Evolutionary conservation across 257 asterid species (phyloP).

Genomic region (Oldenlandia corymbosa): DNA sequence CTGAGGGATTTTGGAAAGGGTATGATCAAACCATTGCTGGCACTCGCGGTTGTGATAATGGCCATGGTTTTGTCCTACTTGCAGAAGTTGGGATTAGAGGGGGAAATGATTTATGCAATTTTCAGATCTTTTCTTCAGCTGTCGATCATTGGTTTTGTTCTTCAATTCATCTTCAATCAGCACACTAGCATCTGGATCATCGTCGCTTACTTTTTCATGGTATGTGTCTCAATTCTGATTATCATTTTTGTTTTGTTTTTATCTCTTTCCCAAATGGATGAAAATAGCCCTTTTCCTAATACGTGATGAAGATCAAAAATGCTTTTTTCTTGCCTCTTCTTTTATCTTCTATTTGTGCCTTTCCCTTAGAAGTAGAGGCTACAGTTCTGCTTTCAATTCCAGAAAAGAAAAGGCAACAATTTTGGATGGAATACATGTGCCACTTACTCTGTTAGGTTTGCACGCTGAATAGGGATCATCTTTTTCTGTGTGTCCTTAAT

Average conservation of each 20-base stretch:
- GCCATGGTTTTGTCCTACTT: slow-evolving; percentile 60
- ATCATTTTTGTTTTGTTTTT: not conserved
- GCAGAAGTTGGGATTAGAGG: slow-evolving; percentile 67
- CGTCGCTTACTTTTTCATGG: slow-evolving; percentile 93
- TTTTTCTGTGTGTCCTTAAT: not conserved
- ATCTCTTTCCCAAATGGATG: not conserved
- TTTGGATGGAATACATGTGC: no score
- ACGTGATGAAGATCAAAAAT: no score
- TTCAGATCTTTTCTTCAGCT: slow-evolving; percentile 84
- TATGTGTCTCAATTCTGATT: slow-evolving; percentile 9
- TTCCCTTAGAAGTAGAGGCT: no score
- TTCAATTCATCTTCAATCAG: slow-evolving; percentile 75
- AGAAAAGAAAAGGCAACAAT: not conserved
- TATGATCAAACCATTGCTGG: slow-evolving; percentile 79
- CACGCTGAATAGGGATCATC: not conserved
- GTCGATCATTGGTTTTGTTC: slow-evolving; percentile 78
- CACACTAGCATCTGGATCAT: slow-evolving; percentile 58
- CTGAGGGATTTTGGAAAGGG: slow-evolving; percentile 57
- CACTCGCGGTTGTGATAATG: slow-evolving; percentile 70
- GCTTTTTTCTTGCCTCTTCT: no score
- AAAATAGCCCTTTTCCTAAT: not conserved
- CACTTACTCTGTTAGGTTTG: no score
- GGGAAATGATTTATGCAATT: slow-evolving; percentile 69
- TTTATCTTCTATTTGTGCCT: no score
- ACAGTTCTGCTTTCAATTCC: not conserved